These are phyloP conservation scores for Nicotiana obtusifolia DNA, from an alignment of 257 asterid species.

Conservation along the genomic window DNA sequence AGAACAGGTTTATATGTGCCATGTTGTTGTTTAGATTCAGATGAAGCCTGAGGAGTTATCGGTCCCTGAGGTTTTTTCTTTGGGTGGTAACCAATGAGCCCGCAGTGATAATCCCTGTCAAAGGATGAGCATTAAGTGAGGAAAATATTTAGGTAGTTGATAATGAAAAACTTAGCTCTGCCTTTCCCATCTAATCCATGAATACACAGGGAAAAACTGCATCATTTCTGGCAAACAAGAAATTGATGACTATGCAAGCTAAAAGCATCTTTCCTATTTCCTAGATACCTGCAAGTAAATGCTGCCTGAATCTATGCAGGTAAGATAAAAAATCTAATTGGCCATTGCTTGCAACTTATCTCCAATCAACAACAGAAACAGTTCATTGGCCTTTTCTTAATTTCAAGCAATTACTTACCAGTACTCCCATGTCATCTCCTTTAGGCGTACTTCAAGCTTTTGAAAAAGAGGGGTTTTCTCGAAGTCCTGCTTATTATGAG, in stretches of 20 bases:
- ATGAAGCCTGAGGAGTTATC: slow-evolving; percentile 18
- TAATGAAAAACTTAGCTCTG: background rate
- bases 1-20: slow-evolving; percentile 42
- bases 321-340: background rate
- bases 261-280: no score
- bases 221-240: no score
- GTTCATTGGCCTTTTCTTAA: background rate
- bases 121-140: slow-evolving; percentile 10
- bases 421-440: slow-evolving; percentile 82
- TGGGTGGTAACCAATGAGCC: slow-evolving; percentile 59
- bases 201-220: background rate
- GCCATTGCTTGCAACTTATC: background rate
- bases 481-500: slow-evolving; percentile 91
- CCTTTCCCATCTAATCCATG: background rate
- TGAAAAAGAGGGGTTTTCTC: slow-evolving; percentile 90
- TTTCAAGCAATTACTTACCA: slow-evolving; percentile 45
- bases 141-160: background rate
- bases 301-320: background rate
- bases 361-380: background rate
- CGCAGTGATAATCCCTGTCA: slow-evolving; percentile 72
- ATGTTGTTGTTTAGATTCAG: slow-evolving; percentile 23
- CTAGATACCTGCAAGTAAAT: background rate
- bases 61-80: slow-evolving; percentile 30
- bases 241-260: no score
- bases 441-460: slow-evolving; percentile 82